Evolutionary conservation across 805 yeast species (phyloP).

Genomic region (Priceomyces carsonii): DNA sequence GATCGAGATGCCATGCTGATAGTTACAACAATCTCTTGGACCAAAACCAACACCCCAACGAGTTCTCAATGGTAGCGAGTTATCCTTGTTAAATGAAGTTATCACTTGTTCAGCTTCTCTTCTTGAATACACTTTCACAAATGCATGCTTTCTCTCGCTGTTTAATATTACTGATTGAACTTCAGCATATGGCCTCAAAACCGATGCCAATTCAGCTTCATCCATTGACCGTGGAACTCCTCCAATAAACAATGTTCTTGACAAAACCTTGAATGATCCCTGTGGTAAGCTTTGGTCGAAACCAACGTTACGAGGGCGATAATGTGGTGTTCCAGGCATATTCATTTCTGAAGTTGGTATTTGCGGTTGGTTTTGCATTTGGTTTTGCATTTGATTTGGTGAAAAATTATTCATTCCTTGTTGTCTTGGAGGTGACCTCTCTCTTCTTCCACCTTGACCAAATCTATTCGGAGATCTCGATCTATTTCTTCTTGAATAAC

Average conservation of each 20-base stretch:
- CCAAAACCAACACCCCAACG: constrained; percentile 99
- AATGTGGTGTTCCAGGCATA: constrained; percentile 71
- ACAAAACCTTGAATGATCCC: constrained; percentile 77
- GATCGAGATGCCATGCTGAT: constrained; percentile 83
- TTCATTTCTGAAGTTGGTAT: constrained; percentile 60
- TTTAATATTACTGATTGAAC: constrained; percentile 90
- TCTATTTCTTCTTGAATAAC: constrained; percentile 51
- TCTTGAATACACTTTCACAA: constrained; percentile 90
- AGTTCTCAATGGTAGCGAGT: constrained; percentile 68
- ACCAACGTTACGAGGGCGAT: constrained; percentile 70
- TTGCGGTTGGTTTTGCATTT: constrained; percentile 9
- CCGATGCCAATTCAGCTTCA: constrained; percentile 66
- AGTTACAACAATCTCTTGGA: constrained; percentile 97
- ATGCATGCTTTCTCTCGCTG: constrained; percentile 90
- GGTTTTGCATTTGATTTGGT: constrained; percentile 11
- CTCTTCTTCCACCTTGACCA: constrained; percentile 21
- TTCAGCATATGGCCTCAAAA: constrained; percentile 82
- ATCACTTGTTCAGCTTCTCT: constrained; percentile 86
- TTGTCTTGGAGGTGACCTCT: constrained; percentile 29
- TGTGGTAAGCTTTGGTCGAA: constrained; percentile 72
- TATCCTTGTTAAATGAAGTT: constrained; percentile 68
- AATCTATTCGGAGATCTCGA: constrained; percentile 51
- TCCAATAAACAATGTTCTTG: constrained; percentile 91
- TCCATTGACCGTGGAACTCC: constrained; percentile 86
- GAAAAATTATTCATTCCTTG: constrained; percentile 9